Evolutionary conservation across 805 yeast species (phyloP), one percentile per base, ranked within the genome.

Genomic region (Saturnispora saitoi): DNA sequence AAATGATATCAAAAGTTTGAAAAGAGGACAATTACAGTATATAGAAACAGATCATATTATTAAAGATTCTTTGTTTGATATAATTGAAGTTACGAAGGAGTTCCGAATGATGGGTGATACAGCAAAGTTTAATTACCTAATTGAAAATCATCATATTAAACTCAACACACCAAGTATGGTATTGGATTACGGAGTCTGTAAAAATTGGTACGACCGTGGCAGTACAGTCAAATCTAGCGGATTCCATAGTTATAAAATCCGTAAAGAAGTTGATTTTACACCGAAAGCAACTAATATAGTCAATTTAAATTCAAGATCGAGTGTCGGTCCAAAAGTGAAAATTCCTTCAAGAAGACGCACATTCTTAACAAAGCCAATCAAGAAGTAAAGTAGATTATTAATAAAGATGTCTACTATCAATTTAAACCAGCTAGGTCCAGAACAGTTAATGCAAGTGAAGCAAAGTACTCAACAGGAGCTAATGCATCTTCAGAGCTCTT

Each of bases 371-470:
- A 20, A 20, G 28, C 14, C 29, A 15, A 5, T 20, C 11, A 37
- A 24, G 15, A 37, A 20, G 29, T 37, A 10, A n/a, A 17, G 22
- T 37, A 9, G 29, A 17, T 17, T 2, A 15, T 11, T 14, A 15
- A 28, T 42, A 34, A 15, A 10, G 14, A 47, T 47, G 49, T 41
- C 45, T n/a, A 42, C 56, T 0, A 48, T 55, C 20, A 55, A 89
- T 57, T 71, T 88, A 56, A 71, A 78, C 17, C 74, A 78, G 56
- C 76, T 93, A 48, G 80, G 80, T 42, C 85, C 95, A 1, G 91
- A 88, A 61, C 98, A 93, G 65, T 73, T 93, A 44, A 71, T 80
- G 28, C 90, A 87, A 55, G 80, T 93, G 64, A 85, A 93, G 57
- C 82, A 81, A 55, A 86, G 83, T 59, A 75, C 93, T 20, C 91